Evolutionary conservation across 208 protist genomes (phyloP).

Genomic region (Leishmania aethiopica): DNA sequence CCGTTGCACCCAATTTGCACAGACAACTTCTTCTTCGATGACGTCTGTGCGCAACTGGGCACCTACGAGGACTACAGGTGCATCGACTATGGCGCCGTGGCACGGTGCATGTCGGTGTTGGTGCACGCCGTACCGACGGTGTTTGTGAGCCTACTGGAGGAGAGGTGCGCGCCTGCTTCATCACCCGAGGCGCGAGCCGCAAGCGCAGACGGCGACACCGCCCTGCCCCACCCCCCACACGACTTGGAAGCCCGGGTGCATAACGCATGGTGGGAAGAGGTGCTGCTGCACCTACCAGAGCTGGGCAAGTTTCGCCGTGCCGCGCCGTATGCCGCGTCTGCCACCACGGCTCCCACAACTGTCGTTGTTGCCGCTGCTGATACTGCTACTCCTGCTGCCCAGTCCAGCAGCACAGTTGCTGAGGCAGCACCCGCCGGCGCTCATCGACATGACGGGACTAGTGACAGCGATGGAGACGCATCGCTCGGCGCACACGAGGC

Average conservation of each 20-base stretch:
- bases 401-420: not conserved
- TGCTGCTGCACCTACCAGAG: not conserved
- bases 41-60: constrained; percentile 34
- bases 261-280: constrained; percentile 8
- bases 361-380: not conserved
- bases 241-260: not conserved
- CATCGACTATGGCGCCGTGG: constrained; percentile 28
- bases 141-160: not conserved
- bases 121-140: not conserved
- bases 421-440: not conserved
- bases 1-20: constrained; percentile 56
- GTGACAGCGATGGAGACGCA: constrained; percentile 13
- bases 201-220: not conserved
- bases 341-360: not conserved
- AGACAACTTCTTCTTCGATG: constrained; percentile 58
- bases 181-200: not conserved
- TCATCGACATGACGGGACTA: not conserved
- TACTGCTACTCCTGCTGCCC: not conserved
- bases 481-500: constrained; percentile 48
- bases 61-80: constrained; percentile 70
- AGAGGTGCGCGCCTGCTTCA: not conserved
- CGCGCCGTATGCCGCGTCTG: not conserved
- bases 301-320: not conserved
- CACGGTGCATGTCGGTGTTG: constrained; percentile 22
- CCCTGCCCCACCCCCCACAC: not conserved